These are phyloP conservation scores for Lactarius evosmus DNA, from an alignment of 768 basidiomycete genomes.

Conservation along the genomic window DNA sequence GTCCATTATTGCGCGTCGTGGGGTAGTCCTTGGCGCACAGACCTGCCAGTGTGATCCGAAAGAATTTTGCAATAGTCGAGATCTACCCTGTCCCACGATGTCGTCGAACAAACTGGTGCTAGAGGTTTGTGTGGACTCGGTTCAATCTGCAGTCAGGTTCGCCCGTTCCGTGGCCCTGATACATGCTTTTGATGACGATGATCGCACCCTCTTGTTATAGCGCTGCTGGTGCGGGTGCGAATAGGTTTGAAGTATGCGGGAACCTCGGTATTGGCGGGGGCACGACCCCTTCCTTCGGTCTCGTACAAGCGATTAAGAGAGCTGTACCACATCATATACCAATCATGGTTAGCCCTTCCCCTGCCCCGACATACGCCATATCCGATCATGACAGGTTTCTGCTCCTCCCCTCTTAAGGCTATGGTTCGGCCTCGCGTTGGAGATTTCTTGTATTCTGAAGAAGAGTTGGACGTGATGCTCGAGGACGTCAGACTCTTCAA, in stretches of 20 bases:
- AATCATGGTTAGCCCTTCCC: constrained; percentile 55
- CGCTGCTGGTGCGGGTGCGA: constrained; percentile 66
- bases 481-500: constrained; percentile 68
- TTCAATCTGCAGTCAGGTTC: constrained; percentile 22
- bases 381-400: neutral
- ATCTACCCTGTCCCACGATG: too few relatives aligned
- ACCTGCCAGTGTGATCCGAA: too few relatives aligned
- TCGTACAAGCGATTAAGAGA: constrained; percentile 55
- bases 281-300: constrained; percentile 76
- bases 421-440: constrained; percentile 81
- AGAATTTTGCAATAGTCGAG: too few relatives aligned
- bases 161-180: neutral
- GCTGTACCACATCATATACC: constrained; percentile 48
- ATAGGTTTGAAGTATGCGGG: constrained; percentile 74
- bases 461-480: constrained; percentile 69
- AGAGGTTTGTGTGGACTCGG: constrained; percentile 23
- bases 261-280: constrained; percentile 75
- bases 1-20: too few relatives aligned
- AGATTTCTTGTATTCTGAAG: constrained; percentile 69
- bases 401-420: constrained; percentile 35
- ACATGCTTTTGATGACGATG: neutral
- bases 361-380: neutral
- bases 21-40: too few relatives aligned
- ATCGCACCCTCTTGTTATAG: constrained; percentile 36
- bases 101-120: constrained; percentile 2